Conservation (phyloP, 2,329 filamentous ascomycete genomes). For the Colletotrichum musae region DNA sequence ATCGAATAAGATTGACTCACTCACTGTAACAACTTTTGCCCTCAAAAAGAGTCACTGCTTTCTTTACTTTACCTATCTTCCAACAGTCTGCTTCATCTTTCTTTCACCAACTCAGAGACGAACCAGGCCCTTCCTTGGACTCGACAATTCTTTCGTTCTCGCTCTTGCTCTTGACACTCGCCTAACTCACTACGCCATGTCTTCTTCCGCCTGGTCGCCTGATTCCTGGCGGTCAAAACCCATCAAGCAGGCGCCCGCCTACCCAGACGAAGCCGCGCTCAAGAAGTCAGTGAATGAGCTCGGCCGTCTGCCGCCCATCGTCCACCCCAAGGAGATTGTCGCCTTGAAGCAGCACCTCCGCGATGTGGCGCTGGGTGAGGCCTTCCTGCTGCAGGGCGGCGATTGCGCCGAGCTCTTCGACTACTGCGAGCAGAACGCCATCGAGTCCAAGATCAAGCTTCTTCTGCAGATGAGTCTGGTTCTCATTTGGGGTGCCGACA, state of each 20-base stretch:
- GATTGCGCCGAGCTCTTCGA: slow-evolving; percentile 98
- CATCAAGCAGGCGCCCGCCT: slow-evolving; percentile 82
- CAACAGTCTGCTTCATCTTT: background rate
- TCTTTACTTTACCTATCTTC: background rate
- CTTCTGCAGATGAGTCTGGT: slow-evolving; percentile 97
- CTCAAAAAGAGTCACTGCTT: slow-evolving; percentile 23
- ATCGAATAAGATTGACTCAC: slow-evolving; percentile 33
- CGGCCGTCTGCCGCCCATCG: slow-evolving; percentile 79
- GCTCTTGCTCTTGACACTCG: background rate
- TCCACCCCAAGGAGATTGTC: slow-evolving; percentile 85
- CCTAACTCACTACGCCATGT: slow-evolving; percentile 10
- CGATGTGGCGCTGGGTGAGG: slow-evolving; percentile 90
- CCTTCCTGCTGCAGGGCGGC: slow-evolving; percentile 94
- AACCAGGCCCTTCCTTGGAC: background rate
- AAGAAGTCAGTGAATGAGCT: slow-evolving; percentile 75
- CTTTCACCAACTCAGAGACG: background rate
- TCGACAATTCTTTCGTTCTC: background rate
- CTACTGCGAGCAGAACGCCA: slow-evolving; percentile 90
- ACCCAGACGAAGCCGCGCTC: slow-evolving; percentile 74
- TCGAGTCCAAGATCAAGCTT: slow-evolving; percentile 97
- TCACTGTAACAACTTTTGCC: background rate
- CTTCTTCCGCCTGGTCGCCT: slow-evolving; percentile 64
- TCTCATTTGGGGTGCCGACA: slow-evolving; percentile 87
- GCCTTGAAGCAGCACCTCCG: slow-evolving; percentile 83
- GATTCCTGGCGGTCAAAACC: slow-evolving; percentile 83